Percentiles rank a stretch among this genome's conserved stretches.
Conservation (phyloP, 2,329 filamentous ascomycete genomes). For the Pseudocercospora crystallina region DNA sequence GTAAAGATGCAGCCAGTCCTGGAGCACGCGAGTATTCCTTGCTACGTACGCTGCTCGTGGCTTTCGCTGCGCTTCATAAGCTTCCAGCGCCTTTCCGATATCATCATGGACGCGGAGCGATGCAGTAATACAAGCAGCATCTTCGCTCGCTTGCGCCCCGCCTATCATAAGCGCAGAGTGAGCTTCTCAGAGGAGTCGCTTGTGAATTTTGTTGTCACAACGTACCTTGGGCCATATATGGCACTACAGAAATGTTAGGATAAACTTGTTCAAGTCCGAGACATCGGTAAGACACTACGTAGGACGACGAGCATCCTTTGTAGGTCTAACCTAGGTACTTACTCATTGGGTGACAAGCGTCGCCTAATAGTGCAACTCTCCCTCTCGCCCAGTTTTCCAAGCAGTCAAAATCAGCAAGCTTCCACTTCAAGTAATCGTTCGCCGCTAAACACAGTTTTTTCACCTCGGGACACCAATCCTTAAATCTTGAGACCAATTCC, state of each 20-base stretch:
- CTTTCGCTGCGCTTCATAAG: constrained; percentile 23
- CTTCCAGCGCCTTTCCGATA: constrained; percentile 14
- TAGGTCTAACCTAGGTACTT: too few relatives aligned
- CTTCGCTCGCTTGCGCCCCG: constrained; percentile 66
- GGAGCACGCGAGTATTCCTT: constrained; percentile 33
- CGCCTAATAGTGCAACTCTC: constrained; percentile 59
- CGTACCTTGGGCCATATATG: background rate
- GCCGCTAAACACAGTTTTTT: constrained; percentile 36
- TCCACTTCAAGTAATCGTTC: constrained; percentile 61
- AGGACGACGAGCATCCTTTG: too few relatives aligned
- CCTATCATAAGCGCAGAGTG: too few relatives aligned
- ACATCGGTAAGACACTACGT: too few relatives aligned
- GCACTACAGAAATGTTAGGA: background rate
- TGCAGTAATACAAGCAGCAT: constrained; percentile 56
- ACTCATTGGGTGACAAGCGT: constrained; percentile 57
- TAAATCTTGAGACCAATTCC: constrained; percentile 30
- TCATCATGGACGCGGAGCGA: constrained; percentile 21
- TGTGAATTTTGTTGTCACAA: too few relatives aligned
- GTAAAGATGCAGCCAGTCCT: constrained; percentile 35
- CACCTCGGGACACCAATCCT: constrained; percentile 33
- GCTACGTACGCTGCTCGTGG: constrained; percentile 30
- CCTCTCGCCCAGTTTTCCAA: constrained; percentile 59
- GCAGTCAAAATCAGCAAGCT: constrained; percentile 58
- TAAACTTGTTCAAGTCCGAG: background rate
- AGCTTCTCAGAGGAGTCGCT: too few relatives aligned